Base-by-base conservation (phyloP, 2,329 filamentous ascomycete genomes). In the Trichocomaceae sp. region DNA sequence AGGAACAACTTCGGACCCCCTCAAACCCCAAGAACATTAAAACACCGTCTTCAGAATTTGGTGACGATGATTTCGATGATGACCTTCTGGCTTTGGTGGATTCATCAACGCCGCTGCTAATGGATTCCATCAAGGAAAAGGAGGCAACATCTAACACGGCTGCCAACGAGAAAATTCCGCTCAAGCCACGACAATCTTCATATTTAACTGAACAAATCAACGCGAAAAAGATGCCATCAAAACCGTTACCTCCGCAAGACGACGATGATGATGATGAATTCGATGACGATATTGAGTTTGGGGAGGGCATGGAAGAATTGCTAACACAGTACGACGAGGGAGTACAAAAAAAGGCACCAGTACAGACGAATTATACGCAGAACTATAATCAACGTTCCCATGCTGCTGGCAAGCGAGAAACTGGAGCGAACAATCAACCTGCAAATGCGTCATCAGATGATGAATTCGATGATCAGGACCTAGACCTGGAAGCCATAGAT, bases 391-490 rank as follows among this genome's bases (percentile, higher is more conserved):
- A 31, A 42, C 26, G n/a, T 22, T n/a, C 41, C 8, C 8, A 31
- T 31, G 45, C 29, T 8, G 12, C n/a, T 22, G n/a, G 20, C 7
- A 55, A 26, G 23, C 46, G 47, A 37, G 31, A 50, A 23, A 19
- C 47, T 19, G 19, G 20, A 37, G 44, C 42, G 26, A 13, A 26
- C 9, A 22, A 45, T 26, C 23, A 45, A 12, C 23, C 7, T 20
- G 39, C 45, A 49, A 47, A 19, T 23, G 31, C 56, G 50, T 50
- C 54, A 23, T 10, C 45, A 29, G 37, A 23, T 56, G 88, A 90
- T 72, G 90, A 90, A 63, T 89, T 89, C 75, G 87, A 84, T 47
- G 81, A 79, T 60, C 79, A 79, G 61, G 80, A 84, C 58, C 76
- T 83, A 69, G 90, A 95, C 56, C 52, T 75, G 54, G 69, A 73